Percentiles rank a stretch among this genome's conserved stretches.
Evolutionary conservation across 768 basidiomycete genomes (phyloP).

Genomic region (Pulveroboletus sp.): DNA sequence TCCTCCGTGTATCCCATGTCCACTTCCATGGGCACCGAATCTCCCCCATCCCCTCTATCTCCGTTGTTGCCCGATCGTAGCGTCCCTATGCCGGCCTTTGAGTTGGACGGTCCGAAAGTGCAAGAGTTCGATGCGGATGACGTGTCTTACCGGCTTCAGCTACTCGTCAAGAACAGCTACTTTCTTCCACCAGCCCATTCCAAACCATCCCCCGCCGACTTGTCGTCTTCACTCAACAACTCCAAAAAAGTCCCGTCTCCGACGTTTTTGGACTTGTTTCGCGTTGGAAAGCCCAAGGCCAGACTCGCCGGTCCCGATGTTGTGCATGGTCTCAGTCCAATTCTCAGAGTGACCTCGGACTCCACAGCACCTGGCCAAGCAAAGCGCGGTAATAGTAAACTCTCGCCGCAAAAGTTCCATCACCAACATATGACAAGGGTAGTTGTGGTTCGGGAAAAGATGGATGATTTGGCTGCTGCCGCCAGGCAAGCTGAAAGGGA

Average conservation of each 20-base stretch:
- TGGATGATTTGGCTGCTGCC: slow-evolving; percentile 66
- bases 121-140: slow-evolving; percentile 69
- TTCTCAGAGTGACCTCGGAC: slow-evolving; percentile 65
- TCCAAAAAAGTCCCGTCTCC: slow-evolving; percentile 47
- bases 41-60: slow-evolving; percentile 61
- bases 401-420: slow-evolving; percentile 36
- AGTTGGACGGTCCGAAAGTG: slow-evolving; percentile 46
- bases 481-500: slow-evolving; percentile 77
- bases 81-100: slow-evolving; percentile 45
- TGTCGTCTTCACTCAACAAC: slow-evolving; percentile 38
- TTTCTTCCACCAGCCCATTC: slow-evolving; percentile 86
- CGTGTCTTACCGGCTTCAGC: slow-evolving; percentile 78
- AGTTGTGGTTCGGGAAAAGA: slow-evolving; percentile 80
- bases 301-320: slow-evolving; percentile 53
- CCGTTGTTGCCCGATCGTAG: slow-evolving; percentile 41
- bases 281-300: slow-evolving; percentile 63
- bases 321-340: slow-evolving; percentile 41
- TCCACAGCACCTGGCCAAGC: slow-evolving; percentile 46
- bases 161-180: slow-evolving; percentile 85
- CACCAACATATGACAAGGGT: slow-evolving; percentile 55
- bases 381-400: slow-evolving; percentile 37
- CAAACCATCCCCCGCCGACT: slow-evolving; percentile 71
- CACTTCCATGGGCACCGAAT: slow-evolving; percentile 64
- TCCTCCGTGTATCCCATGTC: slow-evolving; percentile 80
- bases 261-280: slow-evolving; percentile 68